Evolutionary conservation across 2,329 filamentous ascomycete species (phyloP).

Genomic region (Aspergillus sp.): DNA sequence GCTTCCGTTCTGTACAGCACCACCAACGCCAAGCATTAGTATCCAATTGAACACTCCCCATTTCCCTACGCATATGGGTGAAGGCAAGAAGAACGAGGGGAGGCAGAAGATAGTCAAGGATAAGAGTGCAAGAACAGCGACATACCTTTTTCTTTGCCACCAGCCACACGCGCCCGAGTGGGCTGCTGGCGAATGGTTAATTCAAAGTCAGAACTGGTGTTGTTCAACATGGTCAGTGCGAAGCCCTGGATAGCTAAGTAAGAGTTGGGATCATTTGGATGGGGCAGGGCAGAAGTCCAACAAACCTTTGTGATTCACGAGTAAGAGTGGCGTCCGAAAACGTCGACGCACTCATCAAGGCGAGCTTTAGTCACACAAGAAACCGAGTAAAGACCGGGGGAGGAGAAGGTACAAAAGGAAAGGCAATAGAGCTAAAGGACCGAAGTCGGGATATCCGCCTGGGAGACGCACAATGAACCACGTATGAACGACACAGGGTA

Average conservation of each 20-base stretch:
- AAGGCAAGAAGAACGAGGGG: too few relatives aligned
- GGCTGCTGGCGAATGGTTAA: slow-evolving; percentile 60
- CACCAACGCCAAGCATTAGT: slow-evolving; percentile 7
- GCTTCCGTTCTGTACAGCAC: slow-evolving; percentile 59
- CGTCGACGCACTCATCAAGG: slow-evolving; percentile 37
- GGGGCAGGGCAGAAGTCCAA: slow-evolving; percentile 10
- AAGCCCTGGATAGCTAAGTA: slow-evolving; percentile 21
- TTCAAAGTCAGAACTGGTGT: slow-evolving; percentile 47
- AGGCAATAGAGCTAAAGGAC: slow-evolving; percentile 12
- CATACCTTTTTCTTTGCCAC: slow-evolving; percentile 67
- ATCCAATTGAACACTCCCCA: neutral
- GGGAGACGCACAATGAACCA: slow-evolving; percentile 17
- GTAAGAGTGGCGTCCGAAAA: slow-evolving; percentile 35
- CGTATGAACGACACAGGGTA: slow-evolving; percentile 12
- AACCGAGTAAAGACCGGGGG: neutral
- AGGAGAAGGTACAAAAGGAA: slow-evolving; percentile 7
- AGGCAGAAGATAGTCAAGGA: neutral
- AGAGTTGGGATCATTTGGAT: slow-evolving; percentile 19
- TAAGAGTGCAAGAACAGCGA: slow-evolving; percentile 1
- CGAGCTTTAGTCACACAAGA: slow-evolving; percentile 16
- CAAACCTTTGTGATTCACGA: slow-evolving; percentile 36
- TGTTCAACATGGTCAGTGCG: slow-evolving; percentile 34
- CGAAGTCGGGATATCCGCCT: slow-evolving; percentile 16
- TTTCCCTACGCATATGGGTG: neutral
- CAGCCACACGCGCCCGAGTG: slow-evolving; percentile 56